Conservation (phyloP, 176 grass and related monocot genomes). For the Carex scoparia region DNA sequence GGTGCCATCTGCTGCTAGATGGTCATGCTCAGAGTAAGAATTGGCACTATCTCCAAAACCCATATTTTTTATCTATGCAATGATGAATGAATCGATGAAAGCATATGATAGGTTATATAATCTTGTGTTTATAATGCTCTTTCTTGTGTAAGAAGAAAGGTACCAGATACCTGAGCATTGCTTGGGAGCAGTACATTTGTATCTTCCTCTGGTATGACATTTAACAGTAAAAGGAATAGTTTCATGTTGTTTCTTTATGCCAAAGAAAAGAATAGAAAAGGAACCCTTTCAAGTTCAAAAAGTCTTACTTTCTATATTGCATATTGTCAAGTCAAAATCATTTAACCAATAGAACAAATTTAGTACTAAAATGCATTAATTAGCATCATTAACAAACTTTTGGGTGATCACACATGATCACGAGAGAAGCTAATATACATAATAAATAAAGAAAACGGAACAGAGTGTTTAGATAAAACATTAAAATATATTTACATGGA, state of each 20-base stretch:
- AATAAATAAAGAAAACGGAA: neutral
- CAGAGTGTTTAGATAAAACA: neutral
- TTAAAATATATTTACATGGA: conserved; percentile 11
- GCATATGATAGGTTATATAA: conserved; percentile 3
- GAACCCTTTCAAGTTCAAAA: neutral
- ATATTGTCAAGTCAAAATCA: neutral
- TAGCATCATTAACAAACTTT: neutral
- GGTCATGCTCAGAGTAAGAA: conserved; percentile 30
- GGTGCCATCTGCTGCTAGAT: conserved; percentile 20
- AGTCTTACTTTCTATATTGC: neutral
- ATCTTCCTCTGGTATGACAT: neutral
- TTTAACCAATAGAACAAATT: neutral
- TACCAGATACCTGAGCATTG: neutral
- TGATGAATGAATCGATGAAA: neutral
- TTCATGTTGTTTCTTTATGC: neutral
- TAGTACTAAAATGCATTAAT: neutral
- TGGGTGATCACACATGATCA: neutral
- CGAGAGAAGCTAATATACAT: neutral
- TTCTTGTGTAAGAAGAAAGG: conserved; percentile 14
- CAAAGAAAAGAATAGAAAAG: neutral
- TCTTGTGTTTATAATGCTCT: neutral
- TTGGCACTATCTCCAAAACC: conserved; percentile 18
- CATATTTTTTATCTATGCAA: neutral
- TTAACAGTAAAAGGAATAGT: neutral
- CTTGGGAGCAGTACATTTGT: neutral